These are phyloP conservation scores for Olyra latifolia DNA, from an alignment of 176 grass and related monocot genomes.

Conservation along the genomic window DNA sequence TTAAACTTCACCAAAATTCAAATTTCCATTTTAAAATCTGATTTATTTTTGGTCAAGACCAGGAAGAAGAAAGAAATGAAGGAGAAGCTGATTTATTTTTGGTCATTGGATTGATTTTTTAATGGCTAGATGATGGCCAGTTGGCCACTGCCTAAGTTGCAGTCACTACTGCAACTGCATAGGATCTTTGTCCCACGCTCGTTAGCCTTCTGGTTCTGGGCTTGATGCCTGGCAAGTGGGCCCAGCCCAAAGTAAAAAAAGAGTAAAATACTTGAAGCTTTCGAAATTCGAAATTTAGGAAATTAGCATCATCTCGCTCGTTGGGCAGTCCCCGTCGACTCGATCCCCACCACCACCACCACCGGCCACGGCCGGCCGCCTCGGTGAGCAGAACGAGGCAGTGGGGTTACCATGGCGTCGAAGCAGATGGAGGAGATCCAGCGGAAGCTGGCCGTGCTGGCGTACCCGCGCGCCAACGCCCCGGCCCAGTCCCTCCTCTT, in stretches of 20 bases:
- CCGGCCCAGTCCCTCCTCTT: constrained; percentile 94
- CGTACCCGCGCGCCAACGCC: constrained; percentile 75
- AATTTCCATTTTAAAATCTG: too few species aligned
- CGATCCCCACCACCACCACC: constrained; percentile 29
- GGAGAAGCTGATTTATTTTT: too few species aligned
- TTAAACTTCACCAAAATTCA: too few species aligned
- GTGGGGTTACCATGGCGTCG: constrained; percentile 64
- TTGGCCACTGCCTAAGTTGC: too few species aligned
- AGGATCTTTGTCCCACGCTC: too few species aligned
- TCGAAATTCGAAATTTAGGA: not conserved
- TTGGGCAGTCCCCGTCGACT: constrained; percentile 1
- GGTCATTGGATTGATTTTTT: too few species aligned
- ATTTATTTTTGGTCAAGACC: too few species aligned
- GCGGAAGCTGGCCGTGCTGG: constrained; percentile 75
- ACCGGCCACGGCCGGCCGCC: constrained; percentile 6
- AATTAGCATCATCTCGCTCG: constrained; percentile 3
- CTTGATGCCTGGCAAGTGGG: not conserved
- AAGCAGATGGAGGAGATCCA: constrained; percentile 99
- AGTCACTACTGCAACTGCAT: too few species aligned
- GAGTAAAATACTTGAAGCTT: too few species aligned
- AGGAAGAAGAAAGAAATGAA: too few species aligned
- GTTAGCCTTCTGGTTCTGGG: not conserved
- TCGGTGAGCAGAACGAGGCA: constrained; percentile 1
- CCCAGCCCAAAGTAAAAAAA: not conserved
- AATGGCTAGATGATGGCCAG: too few species aligned